phyloP scores from a whole-genome alignment of 2,329 filamentous ascomycete species.

The Leptographium wingfieldii region DNA sequence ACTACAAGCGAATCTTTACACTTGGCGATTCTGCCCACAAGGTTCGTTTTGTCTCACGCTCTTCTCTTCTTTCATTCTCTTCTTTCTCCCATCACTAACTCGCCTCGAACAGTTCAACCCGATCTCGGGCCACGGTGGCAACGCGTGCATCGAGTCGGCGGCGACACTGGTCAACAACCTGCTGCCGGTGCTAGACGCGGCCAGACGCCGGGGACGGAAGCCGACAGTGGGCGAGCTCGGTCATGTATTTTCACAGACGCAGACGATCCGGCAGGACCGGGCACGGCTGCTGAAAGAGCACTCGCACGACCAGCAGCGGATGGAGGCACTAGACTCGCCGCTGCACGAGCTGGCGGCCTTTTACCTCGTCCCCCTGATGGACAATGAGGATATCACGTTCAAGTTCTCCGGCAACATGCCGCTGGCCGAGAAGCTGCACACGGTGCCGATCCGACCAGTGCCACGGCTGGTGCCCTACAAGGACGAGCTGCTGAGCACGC shows the following conservation, averaged over 20 bases:
- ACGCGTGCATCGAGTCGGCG: constrained; percentile 15
- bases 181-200: neutral
- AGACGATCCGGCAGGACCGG: constrained; percentile 1
- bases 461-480: constrained; percentile 7
- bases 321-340: constrained; percentile 6
- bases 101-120: constrained; percentile 12
- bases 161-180: constrained; percentile 13
- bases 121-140: constrained; percentile 15
- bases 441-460: neutral
- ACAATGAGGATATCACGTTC: constrained; percentile 6
- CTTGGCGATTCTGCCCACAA: constrained; percentile 23
- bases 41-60: constrained; percentile 10
- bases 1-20: constrained; percentile 18
- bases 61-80: neutral
- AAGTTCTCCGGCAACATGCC: constrained; percentile 7
- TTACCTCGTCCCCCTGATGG: neutral
- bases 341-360: neutral
- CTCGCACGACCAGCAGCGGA: constrained; percentile 10
- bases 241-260: constrained; percentile 3
- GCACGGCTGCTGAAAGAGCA: neutral
- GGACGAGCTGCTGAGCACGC: constrained; percentile 8
- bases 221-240: constrained; percentile 3
- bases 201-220: neutral
- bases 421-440: constrained; percentile 5
- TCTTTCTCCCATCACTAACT: neutral